Base-by-base conservation (phyloP, 2,329 filamentous ascomycete species). In the Curvularia sp. region DNA sequence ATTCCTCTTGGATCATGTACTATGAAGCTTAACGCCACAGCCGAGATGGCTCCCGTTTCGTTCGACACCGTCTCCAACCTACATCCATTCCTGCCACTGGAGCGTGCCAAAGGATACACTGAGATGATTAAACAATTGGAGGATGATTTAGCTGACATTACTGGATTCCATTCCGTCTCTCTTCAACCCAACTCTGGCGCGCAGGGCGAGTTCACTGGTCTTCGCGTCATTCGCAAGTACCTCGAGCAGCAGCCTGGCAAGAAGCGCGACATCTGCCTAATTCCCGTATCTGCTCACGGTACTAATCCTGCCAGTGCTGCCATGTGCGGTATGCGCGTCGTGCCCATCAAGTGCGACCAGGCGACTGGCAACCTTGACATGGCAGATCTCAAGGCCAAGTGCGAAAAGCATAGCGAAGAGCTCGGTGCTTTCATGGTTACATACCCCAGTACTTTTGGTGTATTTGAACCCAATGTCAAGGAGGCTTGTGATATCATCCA, bases 1-100 rank as follows among this genome's bases (percentile, higher is more conserved):
- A 98, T 98, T 60, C 93, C 94, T 2, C 86, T 98, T 1, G 94
- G 94, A 19, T 97, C 94, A 1, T 98, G 94, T 82, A 98, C 94
- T 13, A 98, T 98, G 94, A 98, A 98, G 83, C 87, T 97, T 52
- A 97, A 97, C 76, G 91, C 90, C 41, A 95, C 93, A 3, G 91
- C 91, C 0, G 92, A 97, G 80, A 97, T 98, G 94, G 85, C 91
- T 15, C 90, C 93, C 7, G 84, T 97, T 54, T 91, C 91, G 0
- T 89, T 88, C 79, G 87, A 88, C 0, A 86, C 89, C 49, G 92
- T 93, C 71, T 85, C 90, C 41, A 87, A 89, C 60, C 83, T 96
- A 32, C 94, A 98, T 79, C 94, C 94, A 0, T 92, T 93, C 71
- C 86, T 88, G 36, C 89, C 90, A 0, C 70, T 80, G 0, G 80